These are phyloP conservation scores for Zea luxurians DNA, from an alignment of 176 grass and related monocot species.

Conservation along the genomic window DNA sequence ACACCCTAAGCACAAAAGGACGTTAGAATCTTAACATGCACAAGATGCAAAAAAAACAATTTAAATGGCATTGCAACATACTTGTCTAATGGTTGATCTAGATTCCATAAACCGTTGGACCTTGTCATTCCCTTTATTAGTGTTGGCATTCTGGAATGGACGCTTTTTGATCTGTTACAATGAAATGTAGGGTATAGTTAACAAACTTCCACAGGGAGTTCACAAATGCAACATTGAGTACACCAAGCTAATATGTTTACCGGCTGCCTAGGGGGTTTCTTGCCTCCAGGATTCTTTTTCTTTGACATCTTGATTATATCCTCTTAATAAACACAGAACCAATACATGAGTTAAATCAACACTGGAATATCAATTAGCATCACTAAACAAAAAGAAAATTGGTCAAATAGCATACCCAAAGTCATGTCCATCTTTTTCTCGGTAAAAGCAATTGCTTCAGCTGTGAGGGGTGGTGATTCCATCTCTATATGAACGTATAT, in stretches of 20 bases:
- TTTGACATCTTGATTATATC: slow-evolving; percentile 99
- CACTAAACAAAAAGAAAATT: slow-evolving; percentile 20
- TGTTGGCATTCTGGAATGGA: slow-evolving; percentile 58
- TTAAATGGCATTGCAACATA: slow-evolving; percentile 29
- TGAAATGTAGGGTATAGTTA: neutral
- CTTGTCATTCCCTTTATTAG: slow-evolving; percentile 58
- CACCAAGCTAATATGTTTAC: slow-evolving; percentile 47
- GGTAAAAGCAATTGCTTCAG: slow-evolving; percentile 77
- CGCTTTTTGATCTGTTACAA: slow-evolving; percentile 67
- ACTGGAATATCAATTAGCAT: neutral
- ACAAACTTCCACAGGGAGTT: neutral
- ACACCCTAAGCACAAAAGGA: slow-evolving; percentile 54
- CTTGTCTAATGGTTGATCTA: slow-evolving; percentile 89
- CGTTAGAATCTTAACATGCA: slow-evolving; percentile 26
- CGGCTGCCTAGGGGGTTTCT: slow-evolving; percentile 58
- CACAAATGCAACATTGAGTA: slow-evolving; percentile 21
- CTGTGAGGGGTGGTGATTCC: slow-evolving; percentile 60
- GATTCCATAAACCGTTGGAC: slow-evolving; percentile 63
- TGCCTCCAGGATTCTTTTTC: slow-evolving; percentile 69
- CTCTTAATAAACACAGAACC: slow-evolving; percentile 47
- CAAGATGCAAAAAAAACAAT: slow-evolving; percentile 2
- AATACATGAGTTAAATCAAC: neutral
- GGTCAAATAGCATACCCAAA: slow-evolving; percentile 57
- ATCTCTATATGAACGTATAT: slow-evolving; percentile 44
- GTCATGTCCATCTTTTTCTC: slow-evolving; percentile 99